These are phyloP conservation scores for Zygosaccharomyces siamensis DNA, from an alignment of 805 yeast genomes.

Conservation along the genomic window DNA sequence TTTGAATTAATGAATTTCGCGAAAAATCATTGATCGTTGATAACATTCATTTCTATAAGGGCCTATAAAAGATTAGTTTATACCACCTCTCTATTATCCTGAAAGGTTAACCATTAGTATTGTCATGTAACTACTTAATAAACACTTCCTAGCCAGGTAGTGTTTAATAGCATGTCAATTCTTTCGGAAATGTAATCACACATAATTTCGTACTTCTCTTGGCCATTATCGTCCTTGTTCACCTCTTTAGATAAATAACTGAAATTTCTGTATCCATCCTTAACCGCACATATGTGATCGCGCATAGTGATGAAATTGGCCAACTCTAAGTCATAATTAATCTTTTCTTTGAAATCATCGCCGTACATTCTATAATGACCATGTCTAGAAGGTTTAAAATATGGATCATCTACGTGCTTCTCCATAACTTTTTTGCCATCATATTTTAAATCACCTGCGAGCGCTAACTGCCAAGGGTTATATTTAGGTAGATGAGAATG, in stretches of 20 bases:
- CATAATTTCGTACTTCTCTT: slow-evolving; percentile 10
- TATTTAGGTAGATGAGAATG: slow-evolving; percentile 41
- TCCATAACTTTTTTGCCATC: slow-evolving; percentile 13
- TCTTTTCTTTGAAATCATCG: slow-evolving; percentile 14
- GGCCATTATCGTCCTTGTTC: slow-evolving; percentile 8
- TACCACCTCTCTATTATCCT: too few relatives aligned
- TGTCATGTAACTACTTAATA: neutral
- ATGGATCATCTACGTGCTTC: slow-evolving; percentile 12
- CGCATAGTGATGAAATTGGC: slow-evolving; percentile 16
- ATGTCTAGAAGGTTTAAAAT: slow-evolving; percentile 10
- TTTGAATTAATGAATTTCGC: neutral
- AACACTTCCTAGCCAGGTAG: slow-evolving; percentile 15
- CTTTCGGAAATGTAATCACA: slow-evolving; percentile 18
- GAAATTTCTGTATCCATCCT: slow-evolving; percentile 14
- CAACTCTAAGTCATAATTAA: slow-evolving; percentile 27
- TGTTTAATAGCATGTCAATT: slow-evolving; percentile 10
- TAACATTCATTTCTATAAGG: neutral
- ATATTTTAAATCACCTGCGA: slow-evolving; percentile 18
- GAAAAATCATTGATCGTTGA: neutral
- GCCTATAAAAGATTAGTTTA: neutral
- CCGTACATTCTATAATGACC: slow-evolving; percentile 17
- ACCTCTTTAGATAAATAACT: slow-evolving; percentile 14
- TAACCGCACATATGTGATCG: slow-evolving; percentile 13
- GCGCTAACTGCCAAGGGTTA: slow-evolving; percentile 32
- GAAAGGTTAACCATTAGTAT: too few relatives aligned